Conservation (phyloP, 2,329 filamentous ascomycete species). For the Pseudogymnoascus sp. region DNA sequence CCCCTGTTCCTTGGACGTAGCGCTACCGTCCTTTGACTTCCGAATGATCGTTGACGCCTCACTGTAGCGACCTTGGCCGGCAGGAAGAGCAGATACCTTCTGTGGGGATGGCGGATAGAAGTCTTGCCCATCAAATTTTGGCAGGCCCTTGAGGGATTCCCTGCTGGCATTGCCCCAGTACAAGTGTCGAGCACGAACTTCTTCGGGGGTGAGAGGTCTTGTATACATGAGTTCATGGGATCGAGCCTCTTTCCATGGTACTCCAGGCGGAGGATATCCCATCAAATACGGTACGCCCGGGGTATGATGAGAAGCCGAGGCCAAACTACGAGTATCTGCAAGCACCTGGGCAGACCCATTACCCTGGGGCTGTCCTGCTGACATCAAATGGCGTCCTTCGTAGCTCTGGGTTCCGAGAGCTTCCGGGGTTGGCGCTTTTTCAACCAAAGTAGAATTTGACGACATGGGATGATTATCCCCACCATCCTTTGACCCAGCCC, state of each 20-base stretch:
- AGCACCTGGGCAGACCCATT: background rate
- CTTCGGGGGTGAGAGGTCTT: constrained; percentile 51
- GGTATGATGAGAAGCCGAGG: background rate
- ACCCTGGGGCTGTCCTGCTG: background rate
- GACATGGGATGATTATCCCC: background rate
- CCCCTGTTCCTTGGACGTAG: constrained; percentile 10
- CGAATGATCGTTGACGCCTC: constrained; percentile 10
- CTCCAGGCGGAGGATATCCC: constrained; percentile 8
- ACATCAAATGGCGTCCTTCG: background rate
- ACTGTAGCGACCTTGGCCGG: background rate
- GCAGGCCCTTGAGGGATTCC: constrained; percentile 44
- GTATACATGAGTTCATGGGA: constrained; percentile 47
- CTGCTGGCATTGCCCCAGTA: constrained; percentile 53
- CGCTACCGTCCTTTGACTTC: constrained; percentile 6
- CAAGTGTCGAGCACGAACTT: constrained; percentile 49
- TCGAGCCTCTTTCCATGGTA: constrained; percentile 31
- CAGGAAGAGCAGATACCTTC: constrained; percentile 28
- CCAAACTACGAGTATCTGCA: background rate
- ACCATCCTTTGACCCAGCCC: background rate
- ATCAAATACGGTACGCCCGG: constrained; percentile 7
- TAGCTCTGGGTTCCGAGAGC: background rate
- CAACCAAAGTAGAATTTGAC: background rate
- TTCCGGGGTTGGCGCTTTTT: background rate
- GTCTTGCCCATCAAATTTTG: constrained; percentile 58
- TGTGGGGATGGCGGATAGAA: constrained; percentile 53